These are phyloP conservation scores for Triticum urartu DNA, from an alignment of 176 grass and related monocot genomes.

Conservation along the genomic window DNA sequence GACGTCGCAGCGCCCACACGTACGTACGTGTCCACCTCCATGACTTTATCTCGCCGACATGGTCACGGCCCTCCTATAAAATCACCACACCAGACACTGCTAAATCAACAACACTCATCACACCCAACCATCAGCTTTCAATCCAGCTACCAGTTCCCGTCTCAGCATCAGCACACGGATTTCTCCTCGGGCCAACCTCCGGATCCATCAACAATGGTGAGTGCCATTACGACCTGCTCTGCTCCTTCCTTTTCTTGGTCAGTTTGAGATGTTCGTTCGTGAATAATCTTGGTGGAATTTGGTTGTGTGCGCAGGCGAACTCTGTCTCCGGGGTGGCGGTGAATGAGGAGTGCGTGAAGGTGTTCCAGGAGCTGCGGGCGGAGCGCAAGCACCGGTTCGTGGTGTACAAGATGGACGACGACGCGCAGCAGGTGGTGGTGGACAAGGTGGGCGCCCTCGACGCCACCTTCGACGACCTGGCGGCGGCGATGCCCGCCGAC, in stretches of 20 bases:
- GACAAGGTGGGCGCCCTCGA: constrained; percentile 38
- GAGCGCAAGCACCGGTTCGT: constrained; percentile 51
- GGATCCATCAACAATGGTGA: not conserved
- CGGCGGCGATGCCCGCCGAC: constrained; percentile 49
- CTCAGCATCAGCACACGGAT: not conserved
- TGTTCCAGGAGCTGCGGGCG: constrained; percentile 52
- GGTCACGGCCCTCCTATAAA: constrained; percentile 10
- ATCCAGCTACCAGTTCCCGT: not conserved
- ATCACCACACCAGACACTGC: not conserved
- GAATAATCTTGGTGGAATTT: not conserved
- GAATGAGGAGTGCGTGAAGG: constrained; percentile 43
- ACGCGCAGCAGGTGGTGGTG: constrained; percentile 45
- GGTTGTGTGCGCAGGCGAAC: constrained; percentile 5
- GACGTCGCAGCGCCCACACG: not conserved
- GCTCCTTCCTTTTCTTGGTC: not conserved
- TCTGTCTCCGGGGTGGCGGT: constrained; percentile 40
- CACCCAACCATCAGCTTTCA: not conserved
- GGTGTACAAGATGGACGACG: constrained; percentile 56
- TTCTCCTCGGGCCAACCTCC: not conserved
- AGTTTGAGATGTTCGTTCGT: too few relatives aligned
- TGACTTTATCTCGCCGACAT: not conserved
- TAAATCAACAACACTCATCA: not conserved
- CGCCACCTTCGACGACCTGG: constrained; percentile 41
- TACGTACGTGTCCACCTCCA: constrained; percentile 1
- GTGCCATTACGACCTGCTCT: not conserved